Base-by-base conservation (phyloP, 805 yeast species). In the Metschnikowia matae region DNA sequence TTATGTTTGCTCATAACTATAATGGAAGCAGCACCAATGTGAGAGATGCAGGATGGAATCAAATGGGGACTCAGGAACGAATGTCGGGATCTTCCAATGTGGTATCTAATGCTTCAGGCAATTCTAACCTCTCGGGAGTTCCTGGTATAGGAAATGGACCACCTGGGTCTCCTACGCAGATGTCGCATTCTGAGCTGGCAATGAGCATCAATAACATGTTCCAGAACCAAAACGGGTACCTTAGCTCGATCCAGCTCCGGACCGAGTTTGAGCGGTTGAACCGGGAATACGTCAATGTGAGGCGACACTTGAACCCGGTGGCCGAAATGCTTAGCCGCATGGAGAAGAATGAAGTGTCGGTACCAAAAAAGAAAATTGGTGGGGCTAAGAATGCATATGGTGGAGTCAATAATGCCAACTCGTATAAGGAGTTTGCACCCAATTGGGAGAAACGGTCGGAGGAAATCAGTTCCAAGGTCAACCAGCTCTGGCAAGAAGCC, bases 191-290 rank as follows among this genome's bases (percentile, higher is more conserved):
- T 10, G 40, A 45, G 10, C 44, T 42, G 45, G 20, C 37, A 1
- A 20, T 42, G 20, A 42, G 38, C 15, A 42, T 57, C 44, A 55
- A 52, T 23, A 52, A 52, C 36, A 41, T 57, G 48, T 45, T 57
- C 40, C 51, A 48, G 33, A 47, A 53, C 6, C 75, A 66, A 44
- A 62, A 47, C 42, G 66, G 66, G 21, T 69, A 62, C 42, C 70
- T 64, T 61, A 78, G 78, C 40, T 77, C 82, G 6, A 78, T 84
- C 18, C 85, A 80, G 53, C 75, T 81, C 6, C 76, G 88, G 56
- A 78, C 89, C n/a, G 94, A 87, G 61, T 86, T 82, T 61, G 96
- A 89, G 63, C 75, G 88, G 53, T 76, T 87, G 32, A 81, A 90
- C 13, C 74, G 91, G 53, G 96, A 88, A 60, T 86, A 83, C 55